These are phyloP conservation scores for Articulospora tetracladia DNA, from an alignment of 495 filamentous ascomycete genomes.

Conservation along the genomic window DNA sequence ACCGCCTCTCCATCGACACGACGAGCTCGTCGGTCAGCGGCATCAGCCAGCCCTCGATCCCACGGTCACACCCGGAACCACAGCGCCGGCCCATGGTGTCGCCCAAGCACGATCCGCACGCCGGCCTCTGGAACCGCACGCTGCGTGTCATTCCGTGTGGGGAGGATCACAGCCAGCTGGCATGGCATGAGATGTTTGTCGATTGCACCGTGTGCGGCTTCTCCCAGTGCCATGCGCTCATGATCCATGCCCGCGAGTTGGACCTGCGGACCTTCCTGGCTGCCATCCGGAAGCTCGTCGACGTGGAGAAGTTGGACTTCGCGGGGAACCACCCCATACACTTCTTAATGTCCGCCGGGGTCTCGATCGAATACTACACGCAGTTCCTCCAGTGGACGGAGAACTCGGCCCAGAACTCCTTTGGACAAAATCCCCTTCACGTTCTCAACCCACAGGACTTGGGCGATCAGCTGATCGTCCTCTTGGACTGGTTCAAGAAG, in stretches of 20 bases:
- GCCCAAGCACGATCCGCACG: conserved; percentile 16
- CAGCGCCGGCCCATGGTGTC: neutral
- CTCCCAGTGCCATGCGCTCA: conserved; percentile 15
- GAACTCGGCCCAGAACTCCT: conserved; percentile 13
- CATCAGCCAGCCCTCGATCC: conserved; percentile 2
- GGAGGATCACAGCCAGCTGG: conserved; percentile 12
- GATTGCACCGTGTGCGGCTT: conserved; percentile 18
- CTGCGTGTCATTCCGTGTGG: conserved; percentile 20
- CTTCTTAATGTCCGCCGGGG: conserved; percentile 20
- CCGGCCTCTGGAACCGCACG: conserved; percentile 13
- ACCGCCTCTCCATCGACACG: conserved; percentile 5
- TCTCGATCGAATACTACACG: conserved; percentile 14
- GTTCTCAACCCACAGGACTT: conserved; percentile 16
- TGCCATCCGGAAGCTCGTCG: conserved; percentile 6
- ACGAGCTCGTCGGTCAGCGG: conserved; percentile 12
- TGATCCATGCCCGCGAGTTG: conserved; percentile 17
- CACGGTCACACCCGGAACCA: neutral
- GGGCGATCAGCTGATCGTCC: conserved; percentile 12
- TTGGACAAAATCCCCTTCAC: conserved; percentile 24
- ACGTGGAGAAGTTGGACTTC: conserved; percentile 13
- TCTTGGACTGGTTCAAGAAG: conserved; percentile 20
- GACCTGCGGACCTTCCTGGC: conserved; percentile 6
- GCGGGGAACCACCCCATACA: conserved; percentile 18
- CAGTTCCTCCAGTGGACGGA: neutral
- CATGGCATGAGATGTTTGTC: conserved; percentile 12